Evolutionary conservation across 768 basidiomycete species (phyloP).

Genomic region (Boletus rubescentipes): DNA sequence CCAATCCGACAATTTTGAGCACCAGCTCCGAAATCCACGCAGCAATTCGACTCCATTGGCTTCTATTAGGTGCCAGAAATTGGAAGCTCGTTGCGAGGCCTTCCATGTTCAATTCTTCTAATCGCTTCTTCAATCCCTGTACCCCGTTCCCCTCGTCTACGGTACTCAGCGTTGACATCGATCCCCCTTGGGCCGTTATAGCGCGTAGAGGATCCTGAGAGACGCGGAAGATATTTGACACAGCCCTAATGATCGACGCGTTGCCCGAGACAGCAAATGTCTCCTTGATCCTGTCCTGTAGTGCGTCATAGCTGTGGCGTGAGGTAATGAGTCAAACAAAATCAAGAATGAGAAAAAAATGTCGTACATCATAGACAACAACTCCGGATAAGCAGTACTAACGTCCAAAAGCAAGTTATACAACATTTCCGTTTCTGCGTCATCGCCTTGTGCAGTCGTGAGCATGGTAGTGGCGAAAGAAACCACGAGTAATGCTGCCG

Average conservation of each 20-base stretch:
- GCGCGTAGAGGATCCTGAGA: slow-evolving; percentile 53
- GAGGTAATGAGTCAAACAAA: slow-evolving; percentile 5
- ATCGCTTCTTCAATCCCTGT: slow-evolving; percentile 48
- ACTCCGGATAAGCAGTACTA: slow-evolving; percentile 64
- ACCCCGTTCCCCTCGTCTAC: slow-evolving; percentile 50
- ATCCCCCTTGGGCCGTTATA: slow-evolving; percentile 44
- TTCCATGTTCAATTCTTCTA: slow-evolving; percentile 73
- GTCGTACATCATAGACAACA: slow-evolving; percentile 70
- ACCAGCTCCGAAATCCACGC: slow-evolving; percentile 73
- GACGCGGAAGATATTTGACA: slow-evolving; percentile 74
- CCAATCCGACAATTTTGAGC: slow-evolving; percentile 46
- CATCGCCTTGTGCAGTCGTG: slow-evolving; percentile 72
- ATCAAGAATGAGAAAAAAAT: slow-evolving; percentile 1
- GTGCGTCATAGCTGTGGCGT: slow-evolving; percentile 60
- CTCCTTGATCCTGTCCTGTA: slow-evolving; percentile 75
- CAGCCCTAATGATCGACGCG: slow-evolving; percentile 64
- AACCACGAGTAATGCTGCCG: slow-evolving; percentile 66
- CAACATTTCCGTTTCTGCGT: slow-evolving; percentile 77
- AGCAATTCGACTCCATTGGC: slow-evolving; percentile 61
- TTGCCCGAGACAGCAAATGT: slow-evolving; percentile 72
- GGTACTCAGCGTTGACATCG: slow-evolving; percentile 63
- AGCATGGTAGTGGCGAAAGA: slow-evolving; percentile 79
- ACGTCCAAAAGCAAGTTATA: slow-evolving; percentile 76
- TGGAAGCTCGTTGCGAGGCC: slow-evolving; percentile 72
- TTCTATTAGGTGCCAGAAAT: slow-evolving; percentile 59